Evolutionary conservation across 345 rosid genomes (phyloP), one percentile per base, ranked within the genome.

Genomic region (Psidium guajava): DNA sequence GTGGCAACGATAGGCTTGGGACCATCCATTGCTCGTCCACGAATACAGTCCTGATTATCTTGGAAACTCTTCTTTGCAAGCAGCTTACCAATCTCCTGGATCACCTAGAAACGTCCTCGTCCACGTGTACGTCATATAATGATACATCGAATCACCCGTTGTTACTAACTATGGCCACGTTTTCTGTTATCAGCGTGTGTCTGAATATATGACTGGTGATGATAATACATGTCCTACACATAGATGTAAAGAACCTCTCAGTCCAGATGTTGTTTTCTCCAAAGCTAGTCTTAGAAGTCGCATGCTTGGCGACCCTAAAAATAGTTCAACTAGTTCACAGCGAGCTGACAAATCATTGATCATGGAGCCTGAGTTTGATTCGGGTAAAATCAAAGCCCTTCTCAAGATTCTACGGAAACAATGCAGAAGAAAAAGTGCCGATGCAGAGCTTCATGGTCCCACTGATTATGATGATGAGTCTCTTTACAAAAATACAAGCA

Each of bases 1-100:
- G n/a, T n/a, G n/a, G 99, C 98, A 83, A 97, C 97, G 99, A 83
- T 98, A 95, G 89, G 99, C 99, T 87, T 95, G 99, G 90, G 98
- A 94, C 87, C 98, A 97, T 86, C 99, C 99, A 36, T 86, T 90
- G 86, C 98, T 97, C 83, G 96, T 94, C 51, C 92, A 94, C 89
- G 90, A 88, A 86, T 88, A 86, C 87, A 87, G 83, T 89, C 90
- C 97, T 81, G 92, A 91, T 83, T 92, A 92, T 82, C 92, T 92
- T 83, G 94, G 91, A 84, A 94, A 95, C 87, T 89, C 36, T 86
- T 95, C 99, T 82, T 89, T 87, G 52, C 93, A 92, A 87, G 93
- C 93, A 87, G 91, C 90, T 91, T 83, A 77, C 42, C 82, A 75
- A 92, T 88, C 89, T 97, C 59, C 87, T 94, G 88, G 82, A 84